Percentiles rank a stretch among this genome's conserved stretches.
Conservation (phyloP, 1,284 basidiomycete genomes). For the Tilletia caries region DNA sequence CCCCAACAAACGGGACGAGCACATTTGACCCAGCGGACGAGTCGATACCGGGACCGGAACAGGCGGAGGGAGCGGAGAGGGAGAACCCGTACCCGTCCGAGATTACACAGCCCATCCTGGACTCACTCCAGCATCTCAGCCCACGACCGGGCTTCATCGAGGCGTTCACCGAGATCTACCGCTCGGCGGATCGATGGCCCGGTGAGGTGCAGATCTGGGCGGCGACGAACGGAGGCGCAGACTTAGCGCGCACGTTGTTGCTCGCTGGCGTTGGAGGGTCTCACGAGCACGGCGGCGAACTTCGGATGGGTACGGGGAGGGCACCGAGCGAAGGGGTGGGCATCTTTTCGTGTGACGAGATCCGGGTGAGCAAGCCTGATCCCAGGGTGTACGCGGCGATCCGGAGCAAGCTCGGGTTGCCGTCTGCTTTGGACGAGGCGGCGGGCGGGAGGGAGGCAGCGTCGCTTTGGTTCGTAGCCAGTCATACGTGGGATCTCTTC, state of each 20-base stretch:
- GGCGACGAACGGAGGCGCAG: constrained; percentile 39
- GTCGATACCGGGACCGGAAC: background rate
- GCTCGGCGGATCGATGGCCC: constrained; percentile 10
- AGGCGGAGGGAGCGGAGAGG: background rate
- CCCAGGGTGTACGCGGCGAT: constrained; percentile 37
- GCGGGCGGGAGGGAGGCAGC: background rate
- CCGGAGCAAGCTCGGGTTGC: background rate
- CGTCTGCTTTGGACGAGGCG: constrained; percentile 4
- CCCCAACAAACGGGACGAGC: constrained; percentile 6
- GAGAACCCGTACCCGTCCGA: constrained; percentile 26
- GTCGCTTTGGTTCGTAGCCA: constrained; percentile 42
- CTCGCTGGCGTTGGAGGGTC: constrained; percentile 21
- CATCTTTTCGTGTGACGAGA: constrained; percentile 43
- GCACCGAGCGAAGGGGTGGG: constrained; percentile 26
- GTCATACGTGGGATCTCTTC: constrained; percentile 37
- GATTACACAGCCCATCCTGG: constrained; percentile 36
- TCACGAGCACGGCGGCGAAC: constrained; percentile 17
- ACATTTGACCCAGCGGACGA: constrained; percentile 4
- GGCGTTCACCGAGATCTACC: constrained; percentile 32
- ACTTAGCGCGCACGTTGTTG: constrained; percentile 30
- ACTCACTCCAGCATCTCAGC: constrained; percentile 26
- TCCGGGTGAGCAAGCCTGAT: constrained; percentile 40
- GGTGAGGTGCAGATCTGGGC: constrained; percentile 27
- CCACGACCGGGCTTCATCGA: constrained; percentile 42
- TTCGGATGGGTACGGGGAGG: background rate